phyloP scores from a whole-genome alignment of 2,329 filamentous ascomycete genomes.

The Lachnellula subtilissima region DNA sequence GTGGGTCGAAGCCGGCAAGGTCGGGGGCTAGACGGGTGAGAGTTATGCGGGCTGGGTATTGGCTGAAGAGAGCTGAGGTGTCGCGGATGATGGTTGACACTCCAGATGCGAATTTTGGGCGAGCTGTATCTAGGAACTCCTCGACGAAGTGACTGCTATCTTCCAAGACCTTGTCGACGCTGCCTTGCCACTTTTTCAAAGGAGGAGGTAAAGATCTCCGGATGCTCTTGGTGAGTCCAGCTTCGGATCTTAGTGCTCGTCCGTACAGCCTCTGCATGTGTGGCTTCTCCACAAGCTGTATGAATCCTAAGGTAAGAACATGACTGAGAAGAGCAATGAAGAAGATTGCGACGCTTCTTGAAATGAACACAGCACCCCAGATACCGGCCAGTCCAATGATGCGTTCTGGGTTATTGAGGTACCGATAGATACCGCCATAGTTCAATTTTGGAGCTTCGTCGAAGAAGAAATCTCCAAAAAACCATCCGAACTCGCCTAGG shows the following conservation, averaged over 20 bases:
- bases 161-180: constrained; percentile 80
- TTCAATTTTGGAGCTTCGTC: constrained; percentile 83
- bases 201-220: constrained; percentile 80
- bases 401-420: constrained; percentile 94
- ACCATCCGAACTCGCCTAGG: constrained; percentile 97
- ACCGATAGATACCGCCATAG: constrained; percentile 96
- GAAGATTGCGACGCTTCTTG: constrained; percentile 82
- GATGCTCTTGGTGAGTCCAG: constrained; percentile 87
- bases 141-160: constrained; percentile 86
- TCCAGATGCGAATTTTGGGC: constrained; percentile 79
- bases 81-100: constrained; percentile 85
- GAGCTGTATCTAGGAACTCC: constrained; percentile 79
- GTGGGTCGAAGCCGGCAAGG: constrained; percentile 71
- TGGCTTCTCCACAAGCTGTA: constrained; percentile 89
- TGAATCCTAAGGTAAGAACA: constrained; percentile 77
- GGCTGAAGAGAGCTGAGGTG: constrained; percentile 81
- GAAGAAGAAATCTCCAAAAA: constrained; percentile 98
- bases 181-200: constrained; percentile 77
- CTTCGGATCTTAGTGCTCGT: constrained; percentile 73
- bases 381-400: constrained; percentile 91
- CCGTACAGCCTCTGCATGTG: constrained; percentile 99
- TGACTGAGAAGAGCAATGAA: constrained; percentile 82
- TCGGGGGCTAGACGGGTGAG: constrained; percentile 77
- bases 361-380: constrained; percentile 92
- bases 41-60: constrained; percentile 80